Evolutionary conservation across 768 basidiomycete species (phyloP), one percentile per base, ranked within the genome.

Genomic region (Boletus fagicola): DNA sequence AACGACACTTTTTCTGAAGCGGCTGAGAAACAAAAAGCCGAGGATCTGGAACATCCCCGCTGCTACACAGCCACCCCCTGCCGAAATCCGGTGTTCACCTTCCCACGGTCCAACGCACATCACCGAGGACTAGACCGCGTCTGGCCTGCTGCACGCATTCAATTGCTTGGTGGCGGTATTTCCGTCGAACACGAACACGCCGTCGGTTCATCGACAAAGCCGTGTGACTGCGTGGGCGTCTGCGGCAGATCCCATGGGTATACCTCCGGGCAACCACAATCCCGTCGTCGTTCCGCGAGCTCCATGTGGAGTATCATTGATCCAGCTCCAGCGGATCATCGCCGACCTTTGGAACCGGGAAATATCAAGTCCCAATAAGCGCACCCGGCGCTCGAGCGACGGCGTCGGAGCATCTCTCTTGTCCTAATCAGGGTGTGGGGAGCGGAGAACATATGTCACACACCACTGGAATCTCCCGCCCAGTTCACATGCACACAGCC

Each of bases 1-100:
- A 54, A 24, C 26, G 24, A 56, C 49, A 51, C 38, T 28, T 43
- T 46, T 44, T 33, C 43, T 44, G 54, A n/a, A n/a, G n/a, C n/a
- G n/a, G n/a, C 57, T 62, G 64, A 59, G 64, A 65, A 62, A 58
- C 26, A 30, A 28, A 2, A 30, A 11, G 36, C 22, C 47, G 48
- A 24, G 45, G 26, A 62, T 62, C 56, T 56, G 57, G 61, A 59
- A 59, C 62, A 57, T 52, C 57, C 51, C 56, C 65, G 49, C 3
- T 59, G 31, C 3, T 0, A 42, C 58, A 68, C 63, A 56, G 65
- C 65, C 65, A 67, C 66, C 57, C 65, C 59, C 65, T 65, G 61
- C 64, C 51, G 53, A 52, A 35, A 24, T 40, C 56, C 42, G 28
- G 51, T 31, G 54, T 24, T 18, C 28, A 26, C 16, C 10, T 20